Conservation (phyloP, 1,284 basidiomycete species). For the Cutaneotrichosporon spelunceum region DNA sequence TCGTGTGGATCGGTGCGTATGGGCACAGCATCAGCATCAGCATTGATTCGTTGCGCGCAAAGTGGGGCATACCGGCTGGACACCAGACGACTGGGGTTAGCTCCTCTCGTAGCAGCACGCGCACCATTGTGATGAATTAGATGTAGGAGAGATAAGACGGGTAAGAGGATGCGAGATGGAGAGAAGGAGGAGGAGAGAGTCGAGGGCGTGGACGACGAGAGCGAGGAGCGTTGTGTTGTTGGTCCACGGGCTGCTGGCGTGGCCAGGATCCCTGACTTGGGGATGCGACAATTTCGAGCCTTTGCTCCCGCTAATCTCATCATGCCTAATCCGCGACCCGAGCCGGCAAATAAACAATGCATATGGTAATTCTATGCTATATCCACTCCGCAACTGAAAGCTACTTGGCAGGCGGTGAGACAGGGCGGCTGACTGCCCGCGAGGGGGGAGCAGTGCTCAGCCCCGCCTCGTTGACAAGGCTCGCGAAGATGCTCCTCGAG, state of each 20-base stretch:
- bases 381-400: too few species aligned
- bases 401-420: not conserved
- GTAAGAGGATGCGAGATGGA: not conserved
- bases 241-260: not conserved
- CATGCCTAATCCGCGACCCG: not conserved
- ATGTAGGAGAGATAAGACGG: not conserved
- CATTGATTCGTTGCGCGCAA: not conserved
- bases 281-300: not conserved
- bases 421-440: constrained; percentile 1
- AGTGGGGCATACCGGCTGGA: constrained; percentile 39
- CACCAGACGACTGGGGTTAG: constrained; percentile 42
- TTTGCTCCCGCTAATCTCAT: not conserved
- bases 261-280: not conserved
- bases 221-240: not conserved
- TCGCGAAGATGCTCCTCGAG: constrained; percentile 27
- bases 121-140: constrained; percentile 24
- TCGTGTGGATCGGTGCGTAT: not conserved
- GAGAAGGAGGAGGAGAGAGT: constrained; percentile 3
- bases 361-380: not conserved
- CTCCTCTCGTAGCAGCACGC: not conserved
- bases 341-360: not conserved
- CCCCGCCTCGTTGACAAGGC: constrained; percentile 33
- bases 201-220: not conserved
- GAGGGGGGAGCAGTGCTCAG: constrained; percentile 17
- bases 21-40: not conserved